Conservation (phyloP, 83 land plant genomes). For the Thuja plicata region DNA sequence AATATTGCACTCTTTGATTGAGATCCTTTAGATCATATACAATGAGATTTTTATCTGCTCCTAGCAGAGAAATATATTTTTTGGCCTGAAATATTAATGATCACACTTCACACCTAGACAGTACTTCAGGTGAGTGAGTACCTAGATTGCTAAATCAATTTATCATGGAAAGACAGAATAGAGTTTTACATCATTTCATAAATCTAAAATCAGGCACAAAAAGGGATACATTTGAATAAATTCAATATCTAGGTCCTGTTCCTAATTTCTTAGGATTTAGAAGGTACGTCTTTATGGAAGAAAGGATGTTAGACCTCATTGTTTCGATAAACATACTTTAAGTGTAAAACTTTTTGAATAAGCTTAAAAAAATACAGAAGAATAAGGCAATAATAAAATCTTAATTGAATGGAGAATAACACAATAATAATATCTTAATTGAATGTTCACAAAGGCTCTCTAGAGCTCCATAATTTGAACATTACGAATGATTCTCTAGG, state of each 20-base stretch:
- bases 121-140: background rate
- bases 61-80: background rate
- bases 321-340: background rate
- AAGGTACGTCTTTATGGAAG: background rate
- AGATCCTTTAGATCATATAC: slow-evolving; percentile 1
- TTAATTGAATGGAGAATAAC: background rate
- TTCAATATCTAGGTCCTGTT: background rate
- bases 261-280: background rate
- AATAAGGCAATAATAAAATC: background rate
- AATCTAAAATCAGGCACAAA: background rate
- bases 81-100: background rate
- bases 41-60: background rate
- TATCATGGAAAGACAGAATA: background rate
- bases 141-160: background rate
- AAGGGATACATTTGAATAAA: background rate
- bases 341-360: background rate
- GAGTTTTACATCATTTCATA: background rate
- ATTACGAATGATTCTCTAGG: slow-evolving; percentile 29
- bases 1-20: background rate
- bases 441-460: slow-evolving; percentile 12
- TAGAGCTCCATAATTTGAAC: slow-evolving; percentile 36
- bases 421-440: background rate
- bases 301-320: background rate
- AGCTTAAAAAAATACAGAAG: background rate
- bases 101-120: background rate